A percentile compares a stretch with the other conserved stretches of the same genome.
These are phyloP conservation scores for Claviceps monticola DNA, from an alignment of 2,329 filamentous ascomycete genomes.

Conservation along the genomic window DNA sequence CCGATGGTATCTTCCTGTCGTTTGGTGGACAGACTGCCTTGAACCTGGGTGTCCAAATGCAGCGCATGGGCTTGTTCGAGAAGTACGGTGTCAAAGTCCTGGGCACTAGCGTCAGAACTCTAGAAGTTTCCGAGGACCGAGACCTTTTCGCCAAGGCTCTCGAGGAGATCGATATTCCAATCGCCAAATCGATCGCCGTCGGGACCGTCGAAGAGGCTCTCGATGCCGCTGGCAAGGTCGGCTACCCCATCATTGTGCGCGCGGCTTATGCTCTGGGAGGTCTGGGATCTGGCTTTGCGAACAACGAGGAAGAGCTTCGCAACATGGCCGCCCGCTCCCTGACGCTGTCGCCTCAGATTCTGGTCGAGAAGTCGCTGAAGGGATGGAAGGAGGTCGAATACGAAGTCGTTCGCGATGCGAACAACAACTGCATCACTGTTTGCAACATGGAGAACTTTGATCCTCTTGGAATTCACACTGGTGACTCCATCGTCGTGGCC, in stretches of 20 bases:
- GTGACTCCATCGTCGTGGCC: slow-evolving; percentile 96
- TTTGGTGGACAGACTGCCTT: slow-evolving; percentile 96
- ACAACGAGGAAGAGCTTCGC: slow-evolving; percentile 83
- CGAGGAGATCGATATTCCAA: slow-evolving; percentile 94
- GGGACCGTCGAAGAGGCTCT: slow-evolving; percentile 84
- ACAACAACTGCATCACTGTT: slow-evolving; percentile 98
- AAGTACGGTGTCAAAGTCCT: slow-evolving; percentile 92
- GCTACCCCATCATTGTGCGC: slow-evolving; percentile 95
- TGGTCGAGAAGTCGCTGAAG: slow-evolving; percentile 97
- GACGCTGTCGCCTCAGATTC: slow-evolving; percentile 85
- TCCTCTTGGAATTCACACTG: slow-evolving; percentile 91
- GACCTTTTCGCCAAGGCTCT: slow-evolving; percentile 92
- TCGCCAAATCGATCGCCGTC: slow-evolving; percentile 90
- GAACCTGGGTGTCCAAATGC: slow-evolving; percentile 94
- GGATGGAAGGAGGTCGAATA: slow-evolving; percentile 99
- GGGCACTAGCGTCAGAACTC: slow-evolving; percentile 84
- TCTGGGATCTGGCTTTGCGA: slow-evolving; percentile 89
- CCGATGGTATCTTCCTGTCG: slow-evolving; percentile 92
- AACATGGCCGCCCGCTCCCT: slow-evolving; percentile 88
- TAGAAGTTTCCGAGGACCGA: slow-evolving; percentile 90
- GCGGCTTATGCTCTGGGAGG: slow-evolving; percentile 94
- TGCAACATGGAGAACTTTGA: slow-evolving; percentile 84
- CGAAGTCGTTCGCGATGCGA: slow-evolving; percentile 90
- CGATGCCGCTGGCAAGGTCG: slow-evolving; percentile 70
- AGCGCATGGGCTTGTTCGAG: slow-evolving; percentile 88